phyloP scores from a whole-genome alignment of 352 stramenopile genomes.

The Phytopythium chamaehyphon region DNA sequence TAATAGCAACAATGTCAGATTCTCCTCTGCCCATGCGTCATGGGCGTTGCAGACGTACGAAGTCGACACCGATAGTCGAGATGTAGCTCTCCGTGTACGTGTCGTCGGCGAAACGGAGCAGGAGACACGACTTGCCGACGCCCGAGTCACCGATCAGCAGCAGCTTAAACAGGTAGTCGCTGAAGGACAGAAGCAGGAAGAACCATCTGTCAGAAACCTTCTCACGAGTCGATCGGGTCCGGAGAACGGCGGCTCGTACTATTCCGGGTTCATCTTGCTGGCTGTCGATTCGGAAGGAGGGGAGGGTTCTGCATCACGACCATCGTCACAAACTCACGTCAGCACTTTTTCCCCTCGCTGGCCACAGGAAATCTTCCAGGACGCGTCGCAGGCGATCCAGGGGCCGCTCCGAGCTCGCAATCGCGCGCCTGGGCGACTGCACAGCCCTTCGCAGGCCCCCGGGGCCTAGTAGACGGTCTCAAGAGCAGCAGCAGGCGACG shows the following conservation, averaged over 20 bases:
- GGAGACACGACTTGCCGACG: slow-evolving; percentile 98
- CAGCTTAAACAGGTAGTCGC: slow-evolving; percentile 99
- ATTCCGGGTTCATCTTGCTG: slow-evolving; percentile 90
- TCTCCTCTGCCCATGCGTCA: background rate
- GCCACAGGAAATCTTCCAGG: background rate
- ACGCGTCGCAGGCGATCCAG: background rate
- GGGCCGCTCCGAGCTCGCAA: too few relatives aligned
- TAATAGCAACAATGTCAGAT: slow-evolving; percentile 5
- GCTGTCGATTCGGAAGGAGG: background rate
- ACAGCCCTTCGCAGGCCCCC: too few relatives aligned
- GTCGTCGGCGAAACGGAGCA: slow-evolving; percentile 99
- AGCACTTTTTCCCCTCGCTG: background rate
- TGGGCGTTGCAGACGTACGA: slow-evolving; percentile 80
- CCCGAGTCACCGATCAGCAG: slow-evolving; percentile 97
- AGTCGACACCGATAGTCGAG: slow-evolving; percentile 99
- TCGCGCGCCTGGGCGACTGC: too few relatives aligned
- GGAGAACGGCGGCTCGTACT: slow-evolving; percentile 71
- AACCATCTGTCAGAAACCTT: slow-evolving; percentile 11
- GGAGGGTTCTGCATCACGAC: background rate
- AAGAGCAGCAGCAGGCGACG: too few relatives aligned
- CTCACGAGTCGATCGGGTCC: too few relatives aligned
- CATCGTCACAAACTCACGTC: background rate
- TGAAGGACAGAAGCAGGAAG: slow-evolving; percentile 21
- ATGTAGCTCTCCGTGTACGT: slow-evolving; percentile 99
- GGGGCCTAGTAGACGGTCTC: too few relatives aligned